Base-by-base conservation (phyloP, 1,139 yeast species). In the Yamadazyma blattariae region DNA sequence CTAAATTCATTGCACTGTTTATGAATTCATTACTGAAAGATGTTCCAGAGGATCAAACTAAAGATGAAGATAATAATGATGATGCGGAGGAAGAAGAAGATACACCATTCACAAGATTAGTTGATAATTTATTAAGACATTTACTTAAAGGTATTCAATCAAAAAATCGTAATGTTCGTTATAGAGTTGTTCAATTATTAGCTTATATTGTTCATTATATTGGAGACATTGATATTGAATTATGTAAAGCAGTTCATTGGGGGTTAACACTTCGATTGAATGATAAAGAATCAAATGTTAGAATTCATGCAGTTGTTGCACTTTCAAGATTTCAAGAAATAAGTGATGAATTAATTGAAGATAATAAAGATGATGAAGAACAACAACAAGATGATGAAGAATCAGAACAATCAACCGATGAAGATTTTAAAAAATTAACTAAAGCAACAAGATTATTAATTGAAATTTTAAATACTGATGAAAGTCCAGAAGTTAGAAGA, bases 401-500 rank as follows among this genome's bases (percentile, higher is more conserved):
- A 9, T 67, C 62, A 5, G 67, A 61, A 14, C 16, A 21, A 17
- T 63, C 59, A 15, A 23, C 12, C 2, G 12, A 24, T n/a, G 25
- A 30, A 16, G 21, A 34, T 21, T 24, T 24, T 23, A 9, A 7
- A n/a, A 14, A 12, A 7, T 20, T 39, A 12, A 40, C 35, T 29
- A 28, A 32, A 13, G 36, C 46, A 2, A 38, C 48, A 33, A 27
- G 29, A 32, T 19, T 19, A 15, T 39, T 47, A 30, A 34, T 47
- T n/a, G 40, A 35, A 15, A 73, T 83, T 0, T 64, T 89, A 49
- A 82, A 80, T 49, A 77, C 82, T 51, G 98, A 92, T 57, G 77
- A 88, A 2, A 82, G 82, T 48, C 81, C 96, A 0, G 98, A 92
- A 46, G 96, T 90, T 1, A 73, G 98, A 47, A 69, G 96, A 36